phyloP scores from a whole-genome alignment of 2,329 filamentous ascomycete genomes.

The Chrysosporium keratinophilum region DNA sequence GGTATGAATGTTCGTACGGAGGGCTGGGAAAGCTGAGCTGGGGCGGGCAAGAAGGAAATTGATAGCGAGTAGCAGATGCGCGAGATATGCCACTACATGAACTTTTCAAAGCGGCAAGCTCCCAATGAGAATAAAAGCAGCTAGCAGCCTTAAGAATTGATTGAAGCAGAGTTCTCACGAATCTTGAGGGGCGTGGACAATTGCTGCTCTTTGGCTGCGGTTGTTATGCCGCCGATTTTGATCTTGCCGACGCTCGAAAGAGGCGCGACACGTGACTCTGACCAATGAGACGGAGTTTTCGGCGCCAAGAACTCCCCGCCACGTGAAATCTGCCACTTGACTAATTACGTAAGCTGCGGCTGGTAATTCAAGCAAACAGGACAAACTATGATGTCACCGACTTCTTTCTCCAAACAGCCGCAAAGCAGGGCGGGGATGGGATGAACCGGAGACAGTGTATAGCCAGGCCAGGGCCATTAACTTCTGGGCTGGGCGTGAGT shows the following conservation, averaged over 20 bases:
- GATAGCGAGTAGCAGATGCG: constrained; percentile 1
- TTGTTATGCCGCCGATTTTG: constrained; percentile 9
- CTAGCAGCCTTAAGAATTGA: neutral
- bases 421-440: neutral
- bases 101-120: neutral
- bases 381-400: constrained; percentile 11
- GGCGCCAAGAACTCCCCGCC: neutral
- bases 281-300: neutral
- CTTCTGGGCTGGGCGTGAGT: too few species aligned
- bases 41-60: neutral
- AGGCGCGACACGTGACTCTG: neutral
- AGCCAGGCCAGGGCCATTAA: too few species aligned
- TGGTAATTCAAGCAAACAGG: neutral
- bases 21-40: neutral
- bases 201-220: neutral
- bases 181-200: neutral
- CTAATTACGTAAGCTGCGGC: neutral
- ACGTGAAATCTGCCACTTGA: neutral
- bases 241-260: constrained; percentile 1
- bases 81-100: constrained; percentile 5
- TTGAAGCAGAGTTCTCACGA: neutral
- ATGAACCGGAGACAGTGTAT: neutral
- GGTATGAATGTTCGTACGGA: neutral
- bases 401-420: neutral
- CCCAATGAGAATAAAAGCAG: neutral